phyloP scores from a whole-genome alignment of 441 rosid genomes.

The Erysimum pusillum region DNA sequence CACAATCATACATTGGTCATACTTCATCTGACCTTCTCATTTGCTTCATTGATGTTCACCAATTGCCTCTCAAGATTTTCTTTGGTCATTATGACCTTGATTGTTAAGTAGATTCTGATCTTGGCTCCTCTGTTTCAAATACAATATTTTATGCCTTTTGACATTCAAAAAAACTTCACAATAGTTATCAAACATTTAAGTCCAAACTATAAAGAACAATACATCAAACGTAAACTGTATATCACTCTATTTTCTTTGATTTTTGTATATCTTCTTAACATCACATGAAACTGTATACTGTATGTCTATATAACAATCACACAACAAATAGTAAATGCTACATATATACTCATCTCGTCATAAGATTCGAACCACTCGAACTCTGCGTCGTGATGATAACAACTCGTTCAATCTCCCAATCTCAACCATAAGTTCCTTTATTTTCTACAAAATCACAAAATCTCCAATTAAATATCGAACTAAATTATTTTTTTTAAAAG shows the following conservation, averaged over 20 bases:
- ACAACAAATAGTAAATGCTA: slow-evolving; percentile 3
- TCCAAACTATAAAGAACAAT: neutral
- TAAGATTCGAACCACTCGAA: slow-evolving; percentile 61
- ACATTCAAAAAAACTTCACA: no score
- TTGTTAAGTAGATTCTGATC: no score
- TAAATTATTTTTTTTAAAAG: no score
- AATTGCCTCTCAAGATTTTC: no score
- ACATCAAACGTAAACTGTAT: neutral
- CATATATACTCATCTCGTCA: slow-evolving; percentile 26
- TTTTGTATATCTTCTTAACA: slow-evolving; percentile 12
- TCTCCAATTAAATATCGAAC: neutral
- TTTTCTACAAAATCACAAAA: slow-evolving; percentile 55
- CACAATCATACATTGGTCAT: no score
- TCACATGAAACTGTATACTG: neutral
- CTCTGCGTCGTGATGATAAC: slow-evolving; percentile 55
- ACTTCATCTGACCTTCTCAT: no score
- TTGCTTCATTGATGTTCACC: no score
- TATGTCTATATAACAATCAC: slow-evolving; percentile 8
- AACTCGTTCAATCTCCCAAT: slow-evolving; percentile 60
- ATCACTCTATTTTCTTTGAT: neutral
- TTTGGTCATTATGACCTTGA: no score
- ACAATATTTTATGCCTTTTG: no score
- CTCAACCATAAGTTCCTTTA: slow-evolving; percentile 59
- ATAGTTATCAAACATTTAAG: no score
- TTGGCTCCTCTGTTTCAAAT: no score